phyloP scores from a whole-genome alignment of 768 basidiomycete genomes.

The Crassisporium funariophilum region DNA sequence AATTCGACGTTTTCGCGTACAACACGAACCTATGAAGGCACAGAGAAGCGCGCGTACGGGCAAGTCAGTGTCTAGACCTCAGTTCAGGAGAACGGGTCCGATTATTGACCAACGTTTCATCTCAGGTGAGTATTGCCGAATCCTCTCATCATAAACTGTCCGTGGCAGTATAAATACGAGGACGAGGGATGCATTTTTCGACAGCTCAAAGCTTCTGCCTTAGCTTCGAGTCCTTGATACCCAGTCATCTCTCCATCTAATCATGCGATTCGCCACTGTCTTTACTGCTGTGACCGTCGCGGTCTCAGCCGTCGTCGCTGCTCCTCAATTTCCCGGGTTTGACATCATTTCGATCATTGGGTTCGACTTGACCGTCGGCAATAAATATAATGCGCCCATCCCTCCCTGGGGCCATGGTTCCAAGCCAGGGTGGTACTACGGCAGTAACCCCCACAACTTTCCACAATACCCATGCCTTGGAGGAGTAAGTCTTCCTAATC shows the following conservation, averaged over 20 bases:
- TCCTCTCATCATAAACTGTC: too few species aligned
- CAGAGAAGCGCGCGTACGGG: too few species aligned
- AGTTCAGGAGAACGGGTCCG: too few species aligned
- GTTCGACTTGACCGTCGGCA: slow-evolving; percentile 30
- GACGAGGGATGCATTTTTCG: too few species aligned
- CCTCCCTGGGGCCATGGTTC: slow-evolving; percentile 36
- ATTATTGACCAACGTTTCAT: too few species aligned
- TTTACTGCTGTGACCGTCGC: slow-evolving; percentile 24
- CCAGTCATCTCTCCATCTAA: slow-evolving; percentile 1
- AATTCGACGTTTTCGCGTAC: too few species aligned
- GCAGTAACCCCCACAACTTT: slow-evolving; percentile 29
- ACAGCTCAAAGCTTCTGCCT: too few species aligned
- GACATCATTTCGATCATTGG: slow-evolving; percentile 20
- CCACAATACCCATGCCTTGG: slow-evolving; percentile 32
- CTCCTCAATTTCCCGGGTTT: slow-evolving; percentile 15
- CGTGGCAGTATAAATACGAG: too few species aligned
- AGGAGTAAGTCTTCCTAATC: slow-evolving; percentile 27
- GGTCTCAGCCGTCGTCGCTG: slow-evolving; percentile 27
- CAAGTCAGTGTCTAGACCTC: too few species aligned
- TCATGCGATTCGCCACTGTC: slow-evolving; percentile 35
- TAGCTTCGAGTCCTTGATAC: background rate
- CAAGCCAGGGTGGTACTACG: slow-evolving; percentile 48
- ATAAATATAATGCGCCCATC: slow-evolving; percentile 40
- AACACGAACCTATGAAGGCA: too few species aligned
- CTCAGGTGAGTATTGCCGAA: too few species aligned